Evolutionary conservation across 139 green algal species (phyloP), one percentile per base, ranked within the genome.

Genomic region (Volvox reticuliferus): DNA sequence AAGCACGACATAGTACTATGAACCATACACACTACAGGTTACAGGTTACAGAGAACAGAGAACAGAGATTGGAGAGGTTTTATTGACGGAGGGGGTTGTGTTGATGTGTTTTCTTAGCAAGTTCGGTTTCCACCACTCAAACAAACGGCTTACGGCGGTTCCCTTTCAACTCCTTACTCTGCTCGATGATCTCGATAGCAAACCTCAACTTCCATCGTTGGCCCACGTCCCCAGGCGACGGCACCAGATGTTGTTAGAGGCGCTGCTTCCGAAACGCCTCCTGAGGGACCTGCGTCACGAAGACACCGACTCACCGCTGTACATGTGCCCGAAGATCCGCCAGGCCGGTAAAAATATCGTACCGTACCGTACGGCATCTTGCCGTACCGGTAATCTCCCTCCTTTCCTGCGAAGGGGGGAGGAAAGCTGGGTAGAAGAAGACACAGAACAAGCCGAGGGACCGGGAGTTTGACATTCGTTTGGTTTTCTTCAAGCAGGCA

Each of bases 211-310:
- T 19, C 19, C 62, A 17, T 69, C 62, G 17, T 19, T 19, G 17
- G 17, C 62, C 19, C 62, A 24, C 37, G 3, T 20, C 30, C 76
- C 30, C 79, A 85, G 79, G 79, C 79, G 37, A 1, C 79, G 79
- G 37, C 79, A 85, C 37, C 37, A 85, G 79, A 67, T 68, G 79
- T 50, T 85, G 3, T n/a, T 85, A 20, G 79, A 85, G 79, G 79
- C 79, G 37, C 37, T 85, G 79, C 79, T 85, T 26, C 79, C 79
- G 0, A 67, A 85, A 18, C 37, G 44, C 14, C 17, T 85, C 32
- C 26, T 85, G 1, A 21, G 22, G 37, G 79, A 85, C 16, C 37
- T 85, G 79, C 37, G 22, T 28, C 19, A 68, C 16, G 79, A 85
- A 13, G 79, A 32, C 37, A 16, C 44, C 17, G 28, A 16, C 79